A percentile compares a stretch with the other conserved stretches of the same genome.
Evolutionary conservation across 1,284 basidiomycete genomes (phyloP).

Genomic region (Sphagnurus paluster): DNA sequence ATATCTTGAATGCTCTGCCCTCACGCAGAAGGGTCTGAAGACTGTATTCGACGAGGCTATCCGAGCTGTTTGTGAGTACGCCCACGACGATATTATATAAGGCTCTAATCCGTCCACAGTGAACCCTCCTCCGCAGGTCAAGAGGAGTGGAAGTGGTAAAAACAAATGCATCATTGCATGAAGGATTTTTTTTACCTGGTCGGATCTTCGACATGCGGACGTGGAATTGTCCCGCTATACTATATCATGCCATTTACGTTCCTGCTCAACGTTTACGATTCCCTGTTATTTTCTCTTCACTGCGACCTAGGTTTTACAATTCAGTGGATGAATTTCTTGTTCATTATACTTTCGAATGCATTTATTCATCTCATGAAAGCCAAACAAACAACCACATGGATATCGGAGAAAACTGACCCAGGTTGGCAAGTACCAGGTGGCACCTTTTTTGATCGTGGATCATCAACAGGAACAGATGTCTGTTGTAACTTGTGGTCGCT

Average conservation of each 20-base stretch:
- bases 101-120: constrained; percentile 42
- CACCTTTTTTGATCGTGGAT: not conserved
- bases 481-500: constrained; percentile 11
- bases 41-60: constrained; percentile 98
- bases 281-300: constrained; percentile 30
- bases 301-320: constrained; percentile 14
- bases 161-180: constrained; percentile 72
- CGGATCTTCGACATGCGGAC: constrained; percentile 19
- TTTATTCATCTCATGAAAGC: constrained; percentile 1
- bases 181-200: constrained; percentile 32
- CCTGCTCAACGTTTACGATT: constrained; percentile 46
- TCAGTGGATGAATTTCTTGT: constrained; percentile 17
- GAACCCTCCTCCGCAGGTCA: constrained; percentile 63
- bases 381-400: constrained; percentile 9
- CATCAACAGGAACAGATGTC: constrained; percentile 20
- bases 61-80: constrained; percentile 80
- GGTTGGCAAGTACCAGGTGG: no score
- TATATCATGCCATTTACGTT: constrained; percentile 63
- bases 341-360: constrained; percentile 16
- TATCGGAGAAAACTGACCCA: constrained; percentile 1
- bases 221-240: constrained; percentile 30
- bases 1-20: constrained; percentile 95
- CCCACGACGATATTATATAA: not conserved
- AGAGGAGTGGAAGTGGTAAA: constrained; percentile 41
- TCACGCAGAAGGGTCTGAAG: constrained; percentile 98